Base-by-base conservation (phyloP, 495 filamentous ascomycete species). In the Penicillium atrosanguineum region DNA sequence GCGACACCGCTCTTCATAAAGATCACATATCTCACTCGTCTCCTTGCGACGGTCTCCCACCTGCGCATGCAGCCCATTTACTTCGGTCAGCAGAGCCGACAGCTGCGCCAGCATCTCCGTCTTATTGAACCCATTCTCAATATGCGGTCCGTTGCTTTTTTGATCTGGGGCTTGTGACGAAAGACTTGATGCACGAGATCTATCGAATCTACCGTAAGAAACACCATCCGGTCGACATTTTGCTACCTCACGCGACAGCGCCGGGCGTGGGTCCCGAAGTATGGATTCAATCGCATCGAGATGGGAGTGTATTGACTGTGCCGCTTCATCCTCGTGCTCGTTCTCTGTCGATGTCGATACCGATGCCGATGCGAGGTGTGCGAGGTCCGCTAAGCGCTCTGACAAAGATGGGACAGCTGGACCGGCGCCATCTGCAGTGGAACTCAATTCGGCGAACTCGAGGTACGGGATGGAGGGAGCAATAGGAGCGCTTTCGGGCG, bases 281-380 rank as follows among this genome's bases (percentile, higher is more conserved):
- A 75, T 50, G 8, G 57, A 39, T 44, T 72, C 69, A 6, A 74
- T 49, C 11, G 55, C 59, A n/a, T 72, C 64, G 21, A 74, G 57
- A 46, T 65, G 67, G 16, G 58, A 57, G 19, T 68, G 59, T 4
- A 69, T 51, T n/a, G 57, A 51, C 7, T 53, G 46, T 14, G 59
- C 59, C 6, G 63, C 53, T n/a, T 62, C 54, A 31, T 43, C 60
- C 3, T 58, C 40, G 31, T 31, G 44, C 12, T 48, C 42, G 18
- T 37, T 38, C 7, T 36, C 31, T 1, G 56, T 53, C 20, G 61
- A 54, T 7, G 47, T 44, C 14, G 47, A 49, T n/a, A 53, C 59
- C 20, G 59, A 54, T 7, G 47, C 46, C 14, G 47, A 49, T n/a
- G 55, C 60, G 2, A 63, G 50, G 15, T 51, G 60, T 5, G 65